Conservation (phyloP, 139 green algal species). For the Desmodesmus armatus region DNA sequence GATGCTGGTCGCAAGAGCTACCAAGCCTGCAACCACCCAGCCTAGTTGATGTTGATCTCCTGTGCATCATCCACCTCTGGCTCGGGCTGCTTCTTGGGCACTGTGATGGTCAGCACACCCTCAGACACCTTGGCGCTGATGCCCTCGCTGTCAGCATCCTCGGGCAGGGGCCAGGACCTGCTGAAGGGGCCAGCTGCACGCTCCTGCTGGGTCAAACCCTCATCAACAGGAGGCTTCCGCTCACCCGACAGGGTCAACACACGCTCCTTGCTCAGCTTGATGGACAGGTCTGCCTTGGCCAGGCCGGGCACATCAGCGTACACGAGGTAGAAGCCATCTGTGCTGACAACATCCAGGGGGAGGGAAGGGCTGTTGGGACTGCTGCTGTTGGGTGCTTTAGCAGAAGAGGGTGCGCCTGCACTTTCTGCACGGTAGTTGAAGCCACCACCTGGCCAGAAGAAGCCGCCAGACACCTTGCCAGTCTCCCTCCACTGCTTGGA, state of each 20-base stretch:
- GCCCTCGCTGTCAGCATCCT: slow-evolving; percentile 24
- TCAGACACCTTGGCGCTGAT: slow-evolving; percentile 41
- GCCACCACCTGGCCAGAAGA: slow-evolving; percentile 16
- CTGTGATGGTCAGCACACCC: slow-evolving; percentile 39
- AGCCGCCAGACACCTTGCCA: background rate
- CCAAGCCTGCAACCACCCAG: too few relatives aligned
- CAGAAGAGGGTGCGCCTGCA: background rate
- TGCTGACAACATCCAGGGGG: background rate
- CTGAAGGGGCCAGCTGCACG: slow-evolving; percentile 14
- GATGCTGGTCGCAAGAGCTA: too few relatives aligned
- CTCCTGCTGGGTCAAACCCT: background rate
- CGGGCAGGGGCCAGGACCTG: slow-evolving; percentile 23
- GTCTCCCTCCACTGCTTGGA: slow-evolving; percentile 12
- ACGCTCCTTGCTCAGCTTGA: slow-evolving; percentile 26
- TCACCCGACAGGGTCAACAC: slow-evolving; percentile 25
- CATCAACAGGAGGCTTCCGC: slow-evolving; percentile 2
- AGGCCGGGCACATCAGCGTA: slow-evolving; percentile 36
- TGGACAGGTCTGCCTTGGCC: slow-evolving; percentile 29
- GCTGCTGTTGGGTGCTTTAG: background rate
- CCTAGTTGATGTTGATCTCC: slow-evolving; percentile 22
- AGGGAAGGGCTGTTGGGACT: background rate
- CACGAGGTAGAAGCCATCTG: slow-evolving; percentile 4
- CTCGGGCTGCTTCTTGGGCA: slow-evolving; percentile 36
- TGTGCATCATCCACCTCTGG: slow-evolving; percentile 19
- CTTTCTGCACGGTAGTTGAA: background rate